phyloP scores from a whole-genome alignment of 2,329 filamentous ascomycete species.

The Cercospora zeina region DNA sequence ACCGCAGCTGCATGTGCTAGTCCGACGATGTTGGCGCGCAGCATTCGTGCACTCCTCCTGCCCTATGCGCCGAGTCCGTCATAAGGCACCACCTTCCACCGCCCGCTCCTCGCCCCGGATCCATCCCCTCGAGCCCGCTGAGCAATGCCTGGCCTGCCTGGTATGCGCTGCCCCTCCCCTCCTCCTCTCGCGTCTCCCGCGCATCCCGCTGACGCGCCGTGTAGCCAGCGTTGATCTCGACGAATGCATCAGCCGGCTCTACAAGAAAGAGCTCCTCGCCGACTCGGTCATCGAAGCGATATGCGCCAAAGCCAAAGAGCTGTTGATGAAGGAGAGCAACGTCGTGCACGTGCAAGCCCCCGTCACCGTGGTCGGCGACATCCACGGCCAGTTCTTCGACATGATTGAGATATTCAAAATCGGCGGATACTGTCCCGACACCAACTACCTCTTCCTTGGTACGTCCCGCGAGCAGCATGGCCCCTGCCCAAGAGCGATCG shows the following conservation, averaged over 20 bases:
- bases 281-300: slow-evolving; percentile 98
- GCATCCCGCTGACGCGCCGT: slow-evolving; percentile 21
- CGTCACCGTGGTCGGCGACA: slow-evolving; percentile 96
- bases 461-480: slow-evolving; percentile 35
- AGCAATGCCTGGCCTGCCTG: slow-evolving; percentile 53
- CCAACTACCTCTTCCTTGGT: slow-evolving; percentile 98
- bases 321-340: slow-evolving; percentile 99
- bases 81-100: slow-evolving; percentile 19
- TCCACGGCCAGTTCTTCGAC: slow-evolving; percentile 98
- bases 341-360: slow-evolving; percentile 95
- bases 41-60: slow-evolving; percentile 22
- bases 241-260: slow-evolving; percentile 95
- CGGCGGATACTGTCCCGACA: slow-evolving; percentile 94
- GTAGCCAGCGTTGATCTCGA: slow-evolving; percentile 94
- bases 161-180: slow-evolving; percentile 40
- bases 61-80: slow-evolving; percentile 27
- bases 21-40: slow-evolving; percentile 26
- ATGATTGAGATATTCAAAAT: slow-evolving; percentile 99
- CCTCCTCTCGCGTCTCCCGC: background rate
- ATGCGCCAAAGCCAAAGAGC: slow-evolving; percentile 98
- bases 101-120: slow-evolving; percentile 15
- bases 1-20: slow-evolving; percentile 8
- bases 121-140: slow-evolving; percentile 17
- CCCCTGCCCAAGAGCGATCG: background rate
- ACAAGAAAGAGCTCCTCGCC: slow-evolving; percentile 94